Percentiles rank a stretch among this genome's conserved stretches.
Conservation (phyloP, 257 asterid species). For the Scutellaria barbata region DNA sequence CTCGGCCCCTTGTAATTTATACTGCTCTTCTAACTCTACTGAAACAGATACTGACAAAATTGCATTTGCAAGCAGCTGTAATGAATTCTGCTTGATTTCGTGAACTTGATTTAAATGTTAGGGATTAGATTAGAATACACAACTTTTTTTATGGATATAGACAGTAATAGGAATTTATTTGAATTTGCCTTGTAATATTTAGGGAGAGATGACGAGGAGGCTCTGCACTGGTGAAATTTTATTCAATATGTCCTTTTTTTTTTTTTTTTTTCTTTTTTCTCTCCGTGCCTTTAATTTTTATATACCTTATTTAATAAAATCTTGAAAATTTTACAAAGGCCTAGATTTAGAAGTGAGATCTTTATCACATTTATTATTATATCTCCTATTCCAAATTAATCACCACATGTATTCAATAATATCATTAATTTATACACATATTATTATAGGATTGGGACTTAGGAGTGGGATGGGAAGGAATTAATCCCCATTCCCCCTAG, state of each 20-base stretch:
- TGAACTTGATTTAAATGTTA: constrained; percentile 13
- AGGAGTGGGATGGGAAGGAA: no score
- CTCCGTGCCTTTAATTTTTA: no score
- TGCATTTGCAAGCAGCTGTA: constrained; percentile 35
- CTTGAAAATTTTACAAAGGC: no score
- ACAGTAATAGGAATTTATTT: constrained; percentile 21
- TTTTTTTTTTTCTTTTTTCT: no score
- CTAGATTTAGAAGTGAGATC: no score
- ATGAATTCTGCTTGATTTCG: constrained; percentile 34
- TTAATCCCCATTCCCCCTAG: no score
- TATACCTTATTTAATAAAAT: no score
- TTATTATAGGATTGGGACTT: no score
- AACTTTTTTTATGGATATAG: background rate
- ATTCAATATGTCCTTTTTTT: background rate
- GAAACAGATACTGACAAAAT: constrained; percentile 28
- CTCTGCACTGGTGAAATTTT: background rate
- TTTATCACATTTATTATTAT: no score
- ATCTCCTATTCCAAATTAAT: no score
- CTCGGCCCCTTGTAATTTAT: constrained; percentile 17
- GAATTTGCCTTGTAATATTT: constrained; percentile 32
- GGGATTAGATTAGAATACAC: constrained; percentile 26
- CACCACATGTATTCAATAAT: no score
- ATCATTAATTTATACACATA: no score
- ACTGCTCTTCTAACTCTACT: constrained; percentile 32
- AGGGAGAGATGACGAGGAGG: constrained; percentile 20